Evolutionary conservation across 306 rosid genomes (phyloP).

Genomic region (Cucurbita ficifolia): DNA sequence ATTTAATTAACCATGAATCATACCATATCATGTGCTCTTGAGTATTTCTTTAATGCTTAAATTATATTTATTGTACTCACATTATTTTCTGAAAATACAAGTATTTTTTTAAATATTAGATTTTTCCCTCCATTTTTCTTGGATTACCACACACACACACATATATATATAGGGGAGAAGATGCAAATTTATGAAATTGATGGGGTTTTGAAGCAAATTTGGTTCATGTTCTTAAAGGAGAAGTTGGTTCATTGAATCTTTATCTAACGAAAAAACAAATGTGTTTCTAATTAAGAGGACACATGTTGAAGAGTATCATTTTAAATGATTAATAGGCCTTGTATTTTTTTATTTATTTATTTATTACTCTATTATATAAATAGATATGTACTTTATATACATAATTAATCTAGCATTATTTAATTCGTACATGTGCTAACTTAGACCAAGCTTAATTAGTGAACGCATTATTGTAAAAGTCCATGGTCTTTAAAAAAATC

Average conservation of each 20-base stretch:
- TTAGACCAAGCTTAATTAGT: too few species aligned
- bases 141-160: too few species aligned
- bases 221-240: not conserved
- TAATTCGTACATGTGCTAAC: not conserved
- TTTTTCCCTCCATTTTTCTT: not conserved
- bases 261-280: not conserved
- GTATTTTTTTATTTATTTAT: not conserved
- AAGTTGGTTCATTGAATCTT: slow-evolving; percentile 7
- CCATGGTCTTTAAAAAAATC: too few species aligned
- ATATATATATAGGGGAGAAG: not conserved
- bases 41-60: not conserved
- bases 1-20: too few species aligned
- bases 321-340: not conserved
- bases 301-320: slow-evolving; percentile 1
- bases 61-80: not conserved
- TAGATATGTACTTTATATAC: not conserved
- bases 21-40: not conserved
- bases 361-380: not conserved
- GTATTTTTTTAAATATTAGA: too few species aligned
- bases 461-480: too few species aligned
- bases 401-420: not conserved
- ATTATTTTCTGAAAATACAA: too few species aligned
- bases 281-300: slow-evolving; percentile 2
- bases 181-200: slow-evolving; percentile 2
- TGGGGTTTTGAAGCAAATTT: slow-evolving; percentile 3